Evolutionary conservation across 2,329 filamentous ascomycete species (phyloP), one percentile per base, ranked within the genome.

Genomic region (Ophiostoma quercus): DNA sequence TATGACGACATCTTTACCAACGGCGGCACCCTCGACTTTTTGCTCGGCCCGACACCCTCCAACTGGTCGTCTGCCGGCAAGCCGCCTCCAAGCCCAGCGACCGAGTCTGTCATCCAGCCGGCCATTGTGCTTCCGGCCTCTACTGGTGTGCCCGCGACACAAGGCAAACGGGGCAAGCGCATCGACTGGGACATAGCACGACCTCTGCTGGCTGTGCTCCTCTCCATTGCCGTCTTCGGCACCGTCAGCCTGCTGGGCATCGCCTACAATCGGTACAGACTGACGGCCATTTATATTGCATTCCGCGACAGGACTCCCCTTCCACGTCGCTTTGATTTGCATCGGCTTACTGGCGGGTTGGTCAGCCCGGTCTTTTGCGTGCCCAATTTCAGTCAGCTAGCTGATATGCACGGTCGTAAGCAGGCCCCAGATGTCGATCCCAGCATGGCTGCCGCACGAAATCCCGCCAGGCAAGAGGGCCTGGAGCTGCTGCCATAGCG

Each of bases 11-110:
- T 57, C 29, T 29, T 57, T 57, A 3, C 51, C 51, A 57, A 25
- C 22, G 51, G 51, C 8, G 51, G 51, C 51, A 22, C n/a, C 22
- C 51, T 57, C 12, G 22, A 57, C 14, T 57, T 57, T 12, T 6
- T 57, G 16, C 51, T 57, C 51, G 51, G 51, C 51, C 8, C 51
- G 1, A 25, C 5, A 22, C 51, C 51, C n/a, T 57, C 51, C 51
- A 57, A 57, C 51, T 57, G 51, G 51, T 57, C 51, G 4, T 57
- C 51, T 14, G n/a, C 51, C 9, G 51, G 51, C 51, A 57, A 57
- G 16, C n/a, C 51, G 16, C 51, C 51, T 25, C 51, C 51, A 2
- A 57, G 51, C n/a, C 51, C 51, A n/a, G 51, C 51, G 2, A 57
- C 51, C 51, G 51, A 57, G 51, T 11, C n/a, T 9, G 11, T 11